phyloP scores from a whole-genome alignment of 331 rosid species.

The Arachis monticola region DNA sequence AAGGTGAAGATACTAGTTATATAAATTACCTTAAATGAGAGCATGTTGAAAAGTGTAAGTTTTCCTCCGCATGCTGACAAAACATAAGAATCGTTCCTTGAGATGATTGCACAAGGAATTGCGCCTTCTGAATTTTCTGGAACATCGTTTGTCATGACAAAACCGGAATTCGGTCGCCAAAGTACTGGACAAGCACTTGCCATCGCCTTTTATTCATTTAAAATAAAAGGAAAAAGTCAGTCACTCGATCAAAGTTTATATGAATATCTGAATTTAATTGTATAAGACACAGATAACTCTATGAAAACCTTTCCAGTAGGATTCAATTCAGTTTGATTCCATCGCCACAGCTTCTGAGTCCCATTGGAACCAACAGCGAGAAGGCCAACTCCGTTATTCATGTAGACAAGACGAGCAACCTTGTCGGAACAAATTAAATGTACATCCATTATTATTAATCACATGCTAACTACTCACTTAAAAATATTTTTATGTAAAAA shows the following conservation, averaged over 20 bases:
- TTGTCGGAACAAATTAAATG: conserved; percentile 35
- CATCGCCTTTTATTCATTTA: conserved; percentile 54
- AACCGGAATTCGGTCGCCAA: conserved; percentile 70
- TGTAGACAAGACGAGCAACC: conserved; percentile 60
- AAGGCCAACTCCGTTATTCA: conserved; percentile 75
- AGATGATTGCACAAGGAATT: conserved; percentile 76
- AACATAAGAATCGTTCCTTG: conserved; percentile 80
- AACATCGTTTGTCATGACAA: conserved; percentile 63
- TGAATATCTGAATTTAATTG: background rate
- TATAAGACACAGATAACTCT: conserved; percentile 2
- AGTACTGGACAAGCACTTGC: conserved; percentile 58
- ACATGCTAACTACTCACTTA: too few species aligned
- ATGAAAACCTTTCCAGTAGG: conserved; percentile 68
- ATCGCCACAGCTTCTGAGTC: conserved; percentile 83
- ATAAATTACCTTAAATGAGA: conserved; percentile 82
- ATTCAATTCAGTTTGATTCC: conserved; percentile 71
- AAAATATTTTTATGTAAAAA: too few species aligned
- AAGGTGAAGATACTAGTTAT: background rate
- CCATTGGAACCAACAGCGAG: conserved; percentile 87
- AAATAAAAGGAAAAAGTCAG: conserved; percentile 11
- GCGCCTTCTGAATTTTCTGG: conserved; percentile 55
- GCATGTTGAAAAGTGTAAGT: conserved; percentile 77
- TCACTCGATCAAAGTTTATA: conserved; percentile 5
- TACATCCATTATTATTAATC: too few species aligned
- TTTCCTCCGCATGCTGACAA: conserved; percentile 83